These are phyloP conservation scores for Monascus ruber DNA, from an alignment of 2,329 filamentous ascomycete genomes.

Conservation along the genomic window DNA sequence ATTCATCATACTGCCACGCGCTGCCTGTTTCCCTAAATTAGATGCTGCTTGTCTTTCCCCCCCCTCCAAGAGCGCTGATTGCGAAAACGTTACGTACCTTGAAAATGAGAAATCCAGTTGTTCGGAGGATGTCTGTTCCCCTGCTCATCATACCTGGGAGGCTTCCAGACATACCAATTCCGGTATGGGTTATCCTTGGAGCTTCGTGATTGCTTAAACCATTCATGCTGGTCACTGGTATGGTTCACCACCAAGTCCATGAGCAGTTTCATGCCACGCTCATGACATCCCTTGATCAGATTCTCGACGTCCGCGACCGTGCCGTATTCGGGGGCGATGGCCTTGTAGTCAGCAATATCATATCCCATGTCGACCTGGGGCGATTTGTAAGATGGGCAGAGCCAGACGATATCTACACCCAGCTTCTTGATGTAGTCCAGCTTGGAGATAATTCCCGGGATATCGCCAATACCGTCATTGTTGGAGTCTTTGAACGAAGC, in stretches of 20 bases:
- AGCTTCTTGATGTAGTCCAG: constrained; percentile 53
- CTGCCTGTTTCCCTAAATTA: constrained; percentile 14
- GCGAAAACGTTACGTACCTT: constrained; percentile 13
- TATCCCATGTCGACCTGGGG: constrained; percentile 46
- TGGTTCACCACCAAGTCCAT: constrained; percentile 71
- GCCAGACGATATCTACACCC: constrained; percentile 52
- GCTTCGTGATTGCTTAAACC: constrained; percentile 57
- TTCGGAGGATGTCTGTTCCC: constrained; percentile 60
- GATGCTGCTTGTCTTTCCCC: background rate
- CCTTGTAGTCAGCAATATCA: constrained; percentile 51
- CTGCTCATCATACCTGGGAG: constrained; percentile 41
- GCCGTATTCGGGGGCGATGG: constrained; percentile 54
- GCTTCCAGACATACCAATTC: constrained; percentile 55
- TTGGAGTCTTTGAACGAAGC: constrained; percentile 44
- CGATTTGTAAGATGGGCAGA: constrained; percentile 40
- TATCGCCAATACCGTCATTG: constrained; percentile 49
- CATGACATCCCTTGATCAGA: constrained; percentile 49
- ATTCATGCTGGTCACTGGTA: constrained; percentile 58
- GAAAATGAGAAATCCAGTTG: constrained; percentile 52
- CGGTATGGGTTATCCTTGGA: constrained; percentile 53
- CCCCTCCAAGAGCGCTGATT: background rate
- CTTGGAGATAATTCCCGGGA: constrained; percentile 53
- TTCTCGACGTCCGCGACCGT: constrained; percentile 54
- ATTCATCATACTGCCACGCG: constrained; percentile 52
- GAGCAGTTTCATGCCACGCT: constrained; percentile 57